Evolutionary conservation across 108 stramenopile genomes (phyloP).

Genomic region (Craspedostauros australis): DNA sequence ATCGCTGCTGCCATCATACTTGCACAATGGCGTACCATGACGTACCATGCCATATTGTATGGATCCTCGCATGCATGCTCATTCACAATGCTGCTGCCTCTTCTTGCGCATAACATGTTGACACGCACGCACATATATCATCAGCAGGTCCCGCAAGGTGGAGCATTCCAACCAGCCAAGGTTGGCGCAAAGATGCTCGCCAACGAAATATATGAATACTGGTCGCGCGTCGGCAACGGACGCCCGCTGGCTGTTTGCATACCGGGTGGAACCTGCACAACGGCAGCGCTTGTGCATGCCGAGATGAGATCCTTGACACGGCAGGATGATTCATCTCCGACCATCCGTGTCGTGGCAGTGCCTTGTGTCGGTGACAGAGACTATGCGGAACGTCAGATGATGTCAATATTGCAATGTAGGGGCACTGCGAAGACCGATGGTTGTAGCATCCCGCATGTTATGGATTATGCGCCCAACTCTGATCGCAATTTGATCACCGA

Average conservation of each 20-base stretch:
- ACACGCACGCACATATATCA: too few species aligned
- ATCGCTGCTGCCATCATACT: too few species aligned
- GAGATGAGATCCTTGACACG: constrained; percentile 35
- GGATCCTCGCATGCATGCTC: too few species aligned
- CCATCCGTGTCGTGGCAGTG: constrained; percentile 74
- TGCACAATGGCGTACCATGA: too few species aligned
- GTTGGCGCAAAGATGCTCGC: constrained; percentile 34
- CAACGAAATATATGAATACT: constrained; percentile 39
- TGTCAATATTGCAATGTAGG: constrained; percentile 47
- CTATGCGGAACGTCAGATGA: constrained; percentile 79
- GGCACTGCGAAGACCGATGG: too few species aligned
- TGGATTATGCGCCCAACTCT: too few species aligned
- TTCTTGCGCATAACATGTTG: too few species aligned
- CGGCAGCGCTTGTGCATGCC: constrained; percentile 57
- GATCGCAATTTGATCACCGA: too few species aligned
- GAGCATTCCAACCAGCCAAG: constrained; percentile 45
- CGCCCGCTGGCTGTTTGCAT: constrained; percentile 60
- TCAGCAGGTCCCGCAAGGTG: constrained; percentile 82
- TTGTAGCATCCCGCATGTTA: too few species aligned
- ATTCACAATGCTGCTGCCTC: too few species aligned
- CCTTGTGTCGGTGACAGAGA: constrained; percentile 79
- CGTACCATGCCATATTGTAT: too few species aligned
- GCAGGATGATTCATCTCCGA: constrained; percentile 19
- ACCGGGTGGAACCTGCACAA: constrained; percentile 83
- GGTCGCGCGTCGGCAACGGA: constrained; percentile 44